Percentiles rank a stretch among this genome's conserved stretches.
phyloP scores from a whole-genome alignment of 352 stramenopile genomes.

The Globisporangium nunn region DNA sequence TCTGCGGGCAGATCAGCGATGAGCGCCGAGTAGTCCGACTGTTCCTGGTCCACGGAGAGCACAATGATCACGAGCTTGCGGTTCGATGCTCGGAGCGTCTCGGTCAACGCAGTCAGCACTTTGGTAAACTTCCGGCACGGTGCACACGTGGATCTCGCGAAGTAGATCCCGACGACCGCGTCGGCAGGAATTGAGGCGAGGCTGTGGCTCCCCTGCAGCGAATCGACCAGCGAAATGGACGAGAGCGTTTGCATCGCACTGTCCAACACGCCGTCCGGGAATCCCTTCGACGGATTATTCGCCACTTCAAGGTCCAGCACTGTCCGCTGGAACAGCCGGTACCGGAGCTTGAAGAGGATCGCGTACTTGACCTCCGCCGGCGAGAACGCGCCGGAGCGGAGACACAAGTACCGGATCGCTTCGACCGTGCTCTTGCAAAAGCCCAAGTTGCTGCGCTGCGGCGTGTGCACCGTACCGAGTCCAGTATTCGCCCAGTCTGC shows the following conservation, averaged over 20 bases:
- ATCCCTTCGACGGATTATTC: slow-evolving; percentile 41
- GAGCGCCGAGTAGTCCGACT: slow-evolving; percentile 43
- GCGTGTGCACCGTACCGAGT: slow-evolving; percentile 37
- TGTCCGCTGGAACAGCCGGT: slow-evolving; percentile 54
- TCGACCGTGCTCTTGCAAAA: slow-evolving; percentile 83
- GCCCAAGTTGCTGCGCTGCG: slow-evolving; percentile 64
- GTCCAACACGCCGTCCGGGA: slow-evolving; percentile 39
- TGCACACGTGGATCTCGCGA: slow-evolving; percentile 36
- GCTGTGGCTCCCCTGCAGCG: slow-evolving; percentile 59
- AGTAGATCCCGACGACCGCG: slow-evolving; percentile 73
- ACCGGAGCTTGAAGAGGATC: slow-evolving; percentile 63
- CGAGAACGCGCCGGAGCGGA: slow-evolving; percentile 49
- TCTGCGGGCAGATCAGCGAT: slow-evolving; percentile 42
- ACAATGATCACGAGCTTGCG: slow-evolving; percentile 70
- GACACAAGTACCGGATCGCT: slow-evolving; percentile 61
- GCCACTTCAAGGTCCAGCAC: slow-evolving; percentile 47
- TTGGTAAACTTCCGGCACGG: slow-evolving; percentile 54
- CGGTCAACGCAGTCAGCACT: slow-evolving; percentile 34
- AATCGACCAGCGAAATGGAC: slow-evolving; percentile 60
- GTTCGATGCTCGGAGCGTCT: slow-evolving; percentile 26
- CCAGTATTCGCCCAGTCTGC: slow-evolving; percentile 23
- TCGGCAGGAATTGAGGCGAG: slow-evolving; percentile 41
- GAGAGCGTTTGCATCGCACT: slow-evolving; percentile 54
- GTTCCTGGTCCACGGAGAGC: slow-evolving; percentile 65
- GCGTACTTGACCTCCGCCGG: slow-evolving; percentile 56